Conservation (phyloP, 2,329 filamentous ascomycete genomes). For the Escovopsis weberi region DNA sequence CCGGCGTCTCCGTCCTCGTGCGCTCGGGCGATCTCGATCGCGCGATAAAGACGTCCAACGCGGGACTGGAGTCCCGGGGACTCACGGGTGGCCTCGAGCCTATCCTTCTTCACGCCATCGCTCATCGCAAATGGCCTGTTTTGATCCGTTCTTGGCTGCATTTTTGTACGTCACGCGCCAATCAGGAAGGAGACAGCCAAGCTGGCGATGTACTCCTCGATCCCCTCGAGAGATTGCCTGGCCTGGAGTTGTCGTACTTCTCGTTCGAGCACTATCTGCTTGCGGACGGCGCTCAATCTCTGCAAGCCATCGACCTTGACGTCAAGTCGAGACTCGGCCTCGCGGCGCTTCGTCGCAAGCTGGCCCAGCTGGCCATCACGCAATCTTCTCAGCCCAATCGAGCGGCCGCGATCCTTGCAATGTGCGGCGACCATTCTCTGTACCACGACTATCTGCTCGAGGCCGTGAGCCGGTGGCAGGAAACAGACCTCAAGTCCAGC, state of each 20-base stretch:
- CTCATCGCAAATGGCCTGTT: conserved; percentile 20
- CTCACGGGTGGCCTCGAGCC: conserved; percentile 28
- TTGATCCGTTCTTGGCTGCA: conserved; percentile 23
- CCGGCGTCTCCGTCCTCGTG: conserved; percentile 28
- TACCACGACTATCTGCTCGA: conserved; percentile 30
- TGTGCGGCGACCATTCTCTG: conserved; percentile 22
- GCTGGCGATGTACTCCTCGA: conserved; percentile 8
- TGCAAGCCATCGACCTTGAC: conserved; percentile 11
- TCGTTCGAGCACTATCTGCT: conserved; percentile 20
- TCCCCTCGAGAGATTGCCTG: conserved; percentile 13
- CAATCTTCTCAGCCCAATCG: conserved; percentile 20
- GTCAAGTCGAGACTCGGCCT: conserved; percentile 12
- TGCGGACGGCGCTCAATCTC: conserved; percentile 11
- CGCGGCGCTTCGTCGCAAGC: conserved; percentile 14
- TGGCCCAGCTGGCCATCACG: conserved; percentile 17
- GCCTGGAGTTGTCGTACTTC: conserved; percentile 18
- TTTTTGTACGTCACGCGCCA: conserved; percentile 14
- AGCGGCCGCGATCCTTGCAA: conserved; percentile 24
- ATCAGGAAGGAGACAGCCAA: conserved; percentile 1
- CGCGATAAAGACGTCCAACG: conserved; percentile 27
- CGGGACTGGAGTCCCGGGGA: conserved; percentile 19
- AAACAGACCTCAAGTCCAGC: conserved; percentile 14
- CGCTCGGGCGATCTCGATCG: conserved; percentile 21
- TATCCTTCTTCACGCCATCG: conserved; percentile 27
- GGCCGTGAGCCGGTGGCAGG: conserved; percentile 17